A percentile compares a stretch with the other conserved stretches of the same genome.
These are phyloP conservation scores for Aspergillus cristatus DNA, from an alignment of 495 filamentous ascomycete species.

Conservation along the genomic window DNA sequence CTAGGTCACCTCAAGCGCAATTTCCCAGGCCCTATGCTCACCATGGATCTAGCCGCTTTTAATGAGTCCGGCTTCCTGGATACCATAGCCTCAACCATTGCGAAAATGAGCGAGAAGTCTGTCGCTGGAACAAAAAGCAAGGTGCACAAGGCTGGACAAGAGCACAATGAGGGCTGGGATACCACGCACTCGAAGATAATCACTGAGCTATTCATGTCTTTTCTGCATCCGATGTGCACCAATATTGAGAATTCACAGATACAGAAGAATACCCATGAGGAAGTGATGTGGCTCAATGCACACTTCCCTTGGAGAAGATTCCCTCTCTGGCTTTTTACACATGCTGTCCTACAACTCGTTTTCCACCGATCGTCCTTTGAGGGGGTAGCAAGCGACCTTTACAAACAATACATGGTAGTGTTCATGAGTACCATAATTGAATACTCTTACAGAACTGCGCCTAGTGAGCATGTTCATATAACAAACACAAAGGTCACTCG, in stretches of 20 bases:
- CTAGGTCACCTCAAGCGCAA: constrained; percentile 41
- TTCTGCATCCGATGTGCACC: constrained; percentile 36
- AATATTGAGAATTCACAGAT: constrained; percentile 22
- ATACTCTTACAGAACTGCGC: too few species aligned
- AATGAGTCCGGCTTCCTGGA: constrained; percentile 23
- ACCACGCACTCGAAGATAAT: constrained; percentile 45
- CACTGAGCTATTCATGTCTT: constrained; percentile 40
- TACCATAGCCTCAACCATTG: constrained; percentile 31
- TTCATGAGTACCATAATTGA: too few species aligned
- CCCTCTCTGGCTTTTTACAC: too few species aligned
- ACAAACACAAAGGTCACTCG: too few species aligned
- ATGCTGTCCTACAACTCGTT: too few species aligned
- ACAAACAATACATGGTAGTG: too few species aligned
- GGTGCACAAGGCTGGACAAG: constrained; percentile 27
- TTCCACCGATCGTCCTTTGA: too few species aligned
- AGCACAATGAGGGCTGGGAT: constrained; percentile 41
- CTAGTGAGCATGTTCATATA: too few species aligned
- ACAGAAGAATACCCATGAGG: constrained; percentile 52
- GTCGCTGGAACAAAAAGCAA: constrained; percentile 10
- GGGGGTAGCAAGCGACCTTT: too few species aligned
- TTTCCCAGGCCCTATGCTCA: constrained; percentile 45
- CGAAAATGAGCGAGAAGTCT: constrained; percentile 32
- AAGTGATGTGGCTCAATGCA: constrained; percentile 41
- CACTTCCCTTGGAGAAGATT: too few species aligned
- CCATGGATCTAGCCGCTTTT: constrained; percentile 22